A percentile compares a stretch with the other conserved stretches of the same genome.
phyloP scores from a whole-genome alignment of 1,139 yeast species.

The Blastobotrys petasosporus region DNA sequence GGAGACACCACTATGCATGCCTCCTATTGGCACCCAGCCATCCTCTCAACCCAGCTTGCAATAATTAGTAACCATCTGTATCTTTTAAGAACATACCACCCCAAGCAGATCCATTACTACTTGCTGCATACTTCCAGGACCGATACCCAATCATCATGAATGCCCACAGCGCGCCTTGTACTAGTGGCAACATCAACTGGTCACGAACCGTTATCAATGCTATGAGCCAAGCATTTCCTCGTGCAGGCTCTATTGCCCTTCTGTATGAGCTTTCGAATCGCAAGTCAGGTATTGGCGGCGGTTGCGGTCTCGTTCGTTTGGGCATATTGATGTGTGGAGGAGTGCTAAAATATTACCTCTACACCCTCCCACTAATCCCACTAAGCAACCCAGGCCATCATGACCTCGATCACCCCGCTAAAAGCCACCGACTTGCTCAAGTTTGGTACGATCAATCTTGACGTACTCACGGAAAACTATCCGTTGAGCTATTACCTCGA shows the following conservation, averaged over 20 bases:
- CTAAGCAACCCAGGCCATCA: constrained; percentile 31
- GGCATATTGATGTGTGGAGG: constrained; percentile 1
- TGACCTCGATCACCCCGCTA: constrained; percentile 82
- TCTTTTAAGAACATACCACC: constrained; percentile 27
- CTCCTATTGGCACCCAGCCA: too few species aligned
- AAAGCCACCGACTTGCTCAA: constrained; percentile 77
- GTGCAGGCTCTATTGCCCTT: constrained; percentile 30
- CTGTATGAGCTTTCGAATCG: constrained; percentile 31
- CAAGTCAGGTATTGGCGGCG: constrained; percentile 30
- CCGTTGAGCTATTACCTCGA: constrained; percentile 77
- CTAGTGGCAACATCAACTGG: constrained; percentile 35
- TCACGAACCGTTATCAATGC: constrained; percentile 31
- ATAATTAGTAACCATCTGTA: too few species aligned
- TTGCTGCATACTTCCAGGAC: constrained; percentile 36
- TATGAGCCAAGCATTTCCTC: constrained; percentile 27
- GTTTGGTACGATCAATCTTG: constrained; percentile 71
- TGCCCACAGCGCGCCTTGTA: constrained; percentile 51
- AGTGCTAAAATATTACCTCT: not conserved
- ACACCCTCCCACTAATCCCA: not conserved
- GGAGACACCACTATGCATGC: too few species aligned
- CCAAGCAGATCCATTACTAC: constrained; percentile 22
- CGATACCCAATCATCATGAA: constrained; percentile 36
- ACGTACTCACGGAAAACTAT: constrained; percentile 86
- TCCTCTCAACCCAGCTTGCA: too few species aligned
- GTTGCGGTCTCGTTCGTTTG: constrained; percentile 3